Conservation (phyloP, 2,329 filamentous ascomycete species). For the Tolypocladium tropicale region DNA sequence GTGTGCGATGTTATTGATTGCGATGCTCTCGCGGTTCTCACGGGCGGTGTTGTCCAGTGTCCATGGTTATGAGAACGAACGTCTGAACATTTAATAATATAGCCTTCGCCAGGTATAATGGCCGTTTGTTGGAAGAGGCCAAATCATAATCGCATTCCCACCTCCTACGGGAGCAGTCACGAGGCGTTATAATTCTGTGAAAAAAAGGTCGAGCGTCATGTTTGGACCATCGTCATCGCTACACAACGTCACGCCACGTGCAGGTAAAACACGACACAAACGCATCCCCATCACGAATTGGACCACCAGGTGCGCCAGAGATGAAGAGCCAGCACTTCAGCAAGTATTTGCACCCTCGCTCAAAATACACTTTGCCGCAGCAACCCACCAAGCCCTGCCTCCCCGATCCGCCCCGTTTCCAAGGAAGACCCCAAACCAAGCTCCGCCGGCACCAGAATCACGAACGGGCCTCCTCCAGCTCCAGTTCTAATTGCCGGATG, state of each 20-base stretch:
- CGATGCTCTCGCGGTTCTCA: too few relatives aligned
- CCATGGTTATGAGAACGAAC: too few relatives aligned
- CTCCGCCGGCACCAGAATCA: conserved; percentile 15
- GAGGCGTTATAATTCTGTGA: too few relatives aligned
- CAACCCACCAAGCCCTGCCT: not conserved
- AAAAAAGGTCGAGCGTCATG: too few relatives aligned
- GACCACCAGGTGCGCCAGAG: not conserved
- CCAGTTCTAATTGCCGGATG: conserved; percentile 57
- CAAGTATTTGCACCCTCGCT: not conserved
- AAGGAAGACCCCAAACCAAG: not conserved
- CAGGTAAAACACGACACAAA: not conserved
- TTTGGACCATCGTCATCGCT: too few relatives aligned
- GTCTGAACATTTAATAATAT: too few relatives aligned
- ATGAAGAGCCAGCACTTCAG: not conserved
- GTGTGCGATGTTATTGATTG: too few relatives aligned
- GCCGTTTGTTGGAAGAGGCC: too few relatives aligned
- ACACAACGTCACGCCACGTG: not conserved
- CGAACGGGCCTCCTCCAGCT: conserved; percentile 54
- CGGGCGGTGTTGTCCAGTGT: too few relatives aligned
- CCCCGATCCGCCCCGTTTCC: not conserved
- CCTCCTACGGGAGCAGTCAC: too few relatives aligned
- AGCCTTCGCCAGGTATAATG: too few relatives aligned
- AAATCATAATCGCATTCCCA: too few relatives aligned
- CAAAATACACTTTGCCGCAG: not conserved
- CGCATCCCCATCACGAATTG: not conserved